Conservation (phyloP, 495 filamentous ascomycete species). For the Aspergillus ellipticus region DNA sequence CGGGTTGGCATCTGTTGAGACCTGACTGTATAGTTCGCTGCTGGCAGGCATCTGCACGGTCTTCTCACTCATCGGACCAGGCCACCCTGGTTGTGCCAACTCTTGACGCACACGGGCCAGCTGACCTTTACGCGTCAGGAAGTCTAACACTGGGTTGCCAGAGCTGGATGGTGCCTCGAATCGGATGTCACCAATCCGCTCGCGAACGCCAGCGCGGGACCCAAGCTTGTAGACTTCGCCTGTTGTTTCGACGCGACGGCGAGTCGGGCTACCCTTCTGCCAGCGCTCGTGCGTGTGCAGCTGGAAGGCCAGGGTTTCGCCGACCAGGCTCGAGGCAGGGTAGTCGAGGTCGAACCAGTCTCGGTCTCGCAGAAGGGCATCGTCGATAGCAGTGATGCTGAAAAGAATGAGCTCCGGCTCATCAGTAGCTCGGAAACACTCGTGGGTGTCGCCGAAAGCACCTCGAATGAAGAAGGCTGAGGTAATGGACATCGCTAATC, state of each 20-base stretch:
- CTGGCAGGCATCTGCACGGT: not conserved
- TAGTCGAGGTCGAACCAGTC: not conserved
- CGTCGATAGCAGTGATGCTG: not conserved
- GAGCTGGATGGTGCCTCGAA: not conserved
- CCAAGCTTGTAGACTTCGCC: not conserved
- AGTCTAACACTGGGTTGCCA: constrained; percentile 2
- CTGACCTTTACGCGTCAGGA: not conserved
- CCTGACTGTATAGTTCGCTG: not conserved
- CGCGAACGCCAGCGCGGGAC: not conserved
- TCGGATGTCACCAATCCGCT: not conserved
- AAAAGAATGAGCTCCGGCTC: not conserved
- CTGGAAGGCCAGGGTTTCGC: not conserved
- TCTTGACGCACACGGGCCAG: not conserved
- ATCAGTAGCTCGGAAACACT: not conserved
- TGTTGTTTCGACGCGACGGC: not conserved
- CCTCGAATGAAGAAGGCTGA: not conserved
- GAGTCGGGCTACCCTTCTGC: not conserved
- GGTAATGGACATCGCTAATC: not conserved
- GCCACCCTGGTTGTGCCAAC: not conserved
- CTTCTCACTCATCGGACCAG: not conserved
- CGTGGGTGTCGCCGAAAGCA: not conserved
- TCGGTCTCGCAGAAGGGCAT: not conserved
- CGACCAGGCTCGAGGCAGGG: not conserved
- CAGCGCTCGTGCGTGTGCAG: not conserved
- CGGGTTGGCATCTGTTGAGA: not conserved